These are phyloP conservation scores for Canavalia gladiata DNA, from an alignment of 306 rosid genomes.

Conservation along the genomic window DNA sequence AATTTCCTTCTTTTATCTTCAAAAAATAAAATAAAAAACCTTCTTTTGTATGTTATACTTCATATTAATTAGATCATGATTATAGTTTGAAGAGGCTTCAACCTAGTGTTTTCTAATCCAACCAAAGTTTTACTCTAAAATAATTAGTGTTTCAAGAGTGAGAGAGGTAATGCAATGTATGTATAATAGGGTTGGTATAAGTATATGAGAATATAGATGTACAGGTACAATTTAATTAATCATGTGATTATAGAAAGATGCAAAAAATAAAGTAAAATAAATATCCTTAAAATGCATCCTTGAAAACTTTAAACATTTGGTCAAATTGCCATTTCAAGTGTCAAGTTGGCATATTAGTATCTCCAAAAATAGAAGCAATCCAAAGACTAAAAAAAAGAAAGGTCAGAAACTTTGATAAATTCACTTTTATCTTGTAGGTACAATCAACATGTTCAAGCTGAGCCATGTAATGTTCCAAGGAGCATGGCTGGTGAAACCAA, in stretches of 20 bases:
- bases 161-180: too few species aligned
- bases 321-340: too few species aligned
- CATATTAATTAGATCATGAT: not conserved
- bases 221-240: too few species aligned
- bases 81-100: not conserved
- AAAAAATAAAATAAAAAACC: too few species aligned
- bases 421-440: conserved; percentile 57
- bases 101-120: not conserved
- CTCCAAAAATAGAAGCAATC: not conserved
- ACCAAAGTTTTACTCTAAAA: not conserved
- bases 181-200: too few species aligned
- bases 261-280: too few species aligned
- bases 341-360: not conserved
- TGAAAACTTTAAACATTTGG: too few species aligned
- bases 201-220: too few species aligned
- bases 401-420: not conserved
- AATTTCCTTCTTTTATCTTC: not conserved
- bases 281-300: too few species aligned
- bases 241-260: too few species aligned
- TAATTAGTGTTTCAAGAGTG: too few species aligned
- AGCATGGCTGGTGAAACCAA: conserved; percentile 65
- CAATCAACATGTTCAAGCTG: conserved; percentile 64
- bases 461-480: conserved; percentile 58
- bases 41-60: not conserved
- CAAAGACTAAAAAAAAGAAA: too few species aligned